Evolutionary conservation across 805 yeast species (phyloP).

Genomic region (Suhomyces xylopsoci): DNA sequence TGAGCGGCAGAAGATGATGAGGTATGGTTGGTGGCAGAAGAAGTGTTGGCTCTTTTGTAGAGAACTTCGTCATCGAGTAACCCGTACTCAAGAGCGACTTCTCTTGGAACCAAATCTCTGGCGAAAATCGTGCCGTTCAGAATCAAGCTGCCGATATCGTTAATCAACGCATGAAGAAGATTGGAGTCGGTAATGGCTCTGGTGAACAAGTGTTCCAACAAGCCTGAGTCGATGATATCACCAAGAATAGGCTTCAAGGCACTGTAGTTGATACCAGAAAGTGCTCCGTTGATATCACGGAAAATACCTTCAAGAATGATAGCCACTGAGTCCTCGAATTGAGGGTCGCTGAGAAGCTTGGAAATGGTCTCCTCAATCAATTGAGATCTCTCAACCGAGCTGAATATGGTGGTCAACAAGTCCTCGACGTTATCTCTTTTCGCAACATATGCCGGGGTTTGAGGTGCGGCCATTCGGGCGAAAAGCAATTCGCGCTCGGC

Average conservation of each 20-base stretch:
- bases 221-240: slow-evolving; percentile 21
- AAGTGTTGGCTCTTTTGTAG: neutral
- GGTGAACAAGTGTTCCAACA: slow-evolving; percentile 20
- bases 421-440: slow-evolving; percentile 31
- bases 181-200: slow-evolving; percentile 21
- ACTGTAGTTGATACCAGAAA: slow-evolving; percentile 15
- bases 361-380: slow-evolving; percentile 22
- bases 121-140: slow-evolving; percentile 12
- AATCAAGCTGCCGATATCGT: slow-evolving; percentile 20
- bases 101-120: slow-evolving; percentile 3
- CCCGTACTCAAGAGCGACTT: slow-evolving; percentile 1
- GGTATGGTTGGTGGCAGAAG: neutral
- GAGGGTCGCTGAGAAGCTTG: slow-evolving; percentile 19
- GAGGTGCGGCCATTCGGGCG: neutral
- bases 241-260: slow-evolving; percentile 16
- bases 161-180: slow-evolving; percentile 21
- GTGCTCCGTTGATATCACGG: slow-evolving; percentile 16
- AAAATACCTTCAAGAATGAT: slow-evolving; percentile 22
- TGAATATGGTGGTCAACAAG: slow-evolving; percentile 26
- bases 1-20: neutral
- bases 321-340: slow-evolving; percentile 24
- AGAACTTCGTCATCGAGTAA: neutral
- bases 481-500: slow-evolving; percentile 2
- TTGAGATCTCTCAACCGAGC: slow-evolving; percentile 26
- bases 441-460: neutral